Percentiles rank a stretch among this genome's conserved stretches.
phyloP scores from a whole-genome alignment of 2,329 filamentous ascomycete species.

The Penicillium crustosum region DNA sequence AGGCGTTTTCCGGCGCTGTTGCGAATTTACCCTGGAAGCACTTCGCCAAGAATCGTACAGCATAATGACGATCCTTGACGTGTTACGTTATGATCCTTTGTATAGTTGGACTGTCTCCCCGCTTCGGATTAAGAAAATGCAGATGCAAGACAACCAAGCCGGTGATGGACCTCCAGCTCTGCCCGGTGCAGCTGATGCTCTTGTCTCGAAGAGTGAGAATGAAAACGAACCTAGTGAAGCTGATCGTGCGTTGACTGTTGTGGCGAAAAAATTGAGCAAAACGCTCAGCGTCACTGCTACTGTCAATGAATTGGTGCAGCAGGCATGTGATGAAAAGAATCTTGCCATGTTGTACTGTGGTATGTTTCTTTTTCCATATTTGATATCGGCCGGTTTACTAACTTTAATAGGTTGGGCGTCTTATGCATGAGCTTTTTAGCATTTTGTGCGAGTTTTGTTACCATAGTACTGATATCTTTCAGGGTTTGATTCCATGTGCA shows the following conservation, averaged over 20 bases:
- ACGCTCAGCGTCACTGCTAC: constrained; percentile 91
- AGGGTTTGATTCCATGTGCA: background rate
- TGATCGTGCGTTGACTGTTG: constrained; percentile 85
- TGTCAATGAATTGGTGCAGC: constrained; percentile 95
- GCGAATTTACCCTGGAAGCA: constrained; percentile 94
- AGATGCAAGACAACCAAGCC: constrained; percentile 62
- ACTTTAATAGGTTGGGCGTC: constrained; percentile 4
- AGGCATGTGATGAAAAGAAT: constrained; percentile 90
- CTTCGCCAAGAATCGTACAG: constrained; percentile 92
- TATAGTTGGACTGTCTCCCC: constrained; percentile 92
- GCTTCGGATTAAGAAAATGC: constrained; percentile 64
- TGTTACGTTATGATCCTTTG: constrained; percentile 94
- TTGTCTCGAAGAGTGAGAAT: constrained; percentile 38
- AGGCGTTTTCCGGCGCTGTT: constrained; percentile 95
- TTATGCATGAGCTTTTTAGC: background rate
- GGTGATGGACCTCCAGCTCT: constrained; percentile 40
- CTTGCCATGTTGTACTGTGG: constrained; percentile 85
- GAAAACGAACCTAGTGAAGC: constrained; percentile 72
- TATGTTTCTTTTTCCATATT: background rate
- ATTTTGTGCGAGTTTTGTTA: background rate
- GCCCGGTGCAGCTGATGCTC: constrained; percentile 33
- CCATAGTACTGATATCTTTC: background rate
- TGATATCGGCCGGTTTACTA: background rate
- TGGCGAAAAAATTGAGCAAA: constrained; percentile 94
- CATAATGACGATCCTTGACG: constrained; percentile 98